Percentiles rank a stretch among this genome's conserved stretches.
These are phyloP conservation scores for Helenozyma baotianmanensis DNA, from an alignment of 805 yeast species.

Conservation along the genomic window DNA sequence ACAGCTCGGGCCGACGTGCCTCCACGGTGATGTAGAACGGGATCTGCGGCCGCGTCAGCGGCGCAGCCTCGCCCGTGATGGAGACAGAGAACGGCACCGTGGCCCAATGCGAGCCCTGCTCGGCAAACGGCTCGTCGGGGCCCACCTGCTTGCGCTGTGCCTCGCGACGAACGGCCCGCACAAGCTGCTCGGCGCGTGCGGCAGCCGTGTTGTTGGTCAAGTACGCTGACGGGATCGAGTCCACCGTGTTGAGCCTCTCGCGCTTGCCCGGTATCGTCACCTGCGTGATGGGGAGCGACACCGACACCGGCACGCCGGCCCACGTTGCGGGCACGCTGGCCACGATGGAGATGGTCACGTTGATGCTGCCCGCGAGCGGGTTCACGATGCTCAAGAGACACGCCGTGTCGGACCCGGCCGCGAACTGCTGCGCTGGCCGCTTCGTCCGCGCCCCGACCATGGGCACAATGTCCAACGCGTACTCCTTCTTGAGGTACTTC, in stretches of 20 bases:
- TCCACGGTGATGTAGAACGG: slow-evolving; percentile 29
- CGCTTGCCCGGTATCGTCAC: slow-evolving; percentile 18
- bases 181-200: slow-evolving; percentile 28
- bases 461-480: slow-evolving; percentile 35
- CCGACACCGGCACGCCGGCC: slow-evolving; percentile 2
- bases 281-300: slow-evolving; percentile 23
- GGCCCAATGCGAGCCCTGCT: slow-evolving; percentile 30
- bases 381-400: slow-evolving; percentile 29
- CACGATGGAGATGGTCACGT: slow-evolving; percentile 21
- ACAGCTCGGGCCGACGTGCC: slow-evolving; percentile 20
- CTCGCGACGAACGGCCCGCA: slow-evolving; percentile 19
- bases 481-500: slow-evolving; percentile 27
- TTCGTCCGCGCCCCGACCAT: slow-evolving; percentile 18
- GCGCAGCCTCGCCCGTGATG: slow-evolving; percentile 1
- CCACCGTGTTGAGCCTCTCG: slow-evolving; percentile 19
- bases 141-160: slow-evolving; percentile 1
- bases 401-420: slow-evolving; percentile 11
- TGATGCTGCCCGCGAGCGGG: slow-evolving; percentile 22
- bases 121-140: slow-evolving; percentile 4
- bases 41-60: slow-evolving; percentile 12
- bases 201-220: slow-evolving; percentile 25
- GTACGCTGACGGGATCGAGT: slow-evolving; percentile 32
- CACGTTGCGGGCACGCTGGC: slow-evolving; percentile 15
- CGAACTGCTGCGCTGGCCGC: slow-evolving; percentile 5
- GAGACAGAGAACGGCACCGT: slow-evolving; percentile 26